A percentile compares a stretch with the other conserved stretches of the same genome.
Evolutionary conservation across 495 filamentous ascomycete genomes (phyloP).

Genomic region (Daldinia grandis): DNA sequence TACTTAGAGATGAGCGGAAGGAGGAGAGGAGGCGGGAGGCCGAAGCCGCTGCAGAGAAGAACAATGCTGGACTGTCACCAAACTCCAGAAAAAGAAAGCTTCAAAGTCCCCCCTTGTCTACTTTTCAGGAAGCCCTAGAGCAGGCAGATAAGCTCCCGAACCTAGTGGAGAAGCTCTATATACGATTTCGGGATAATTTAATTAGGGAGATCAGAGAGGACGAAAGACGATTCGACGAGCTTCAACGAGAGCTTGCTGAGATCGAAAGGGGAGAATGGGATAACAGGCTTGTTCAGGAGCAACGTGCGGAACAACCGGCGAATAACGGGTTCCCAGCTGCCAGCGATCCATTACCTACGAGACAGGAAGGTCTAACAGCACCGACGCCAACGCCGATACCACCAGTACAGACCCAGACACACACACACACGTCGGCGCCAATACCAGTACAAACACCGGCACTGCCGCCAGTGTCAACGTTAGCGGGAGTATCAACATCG

Average conservation of each 20-base stretch:
- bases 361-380: conserved; percentile 23
- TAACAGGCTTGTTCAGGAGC: conserved; percentile 40
- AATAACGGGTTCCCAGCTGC: conserved; percentile 34
- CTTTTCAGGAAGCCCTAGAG: conserved; percentile 69
- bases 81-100: conserved; percentile 79
- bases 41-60: conserved; percentile 48
- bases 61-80: conserved; percentile 48
- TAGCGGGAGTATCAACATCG: conserved; percentile 41
- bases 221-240: conserved; percentile 70
- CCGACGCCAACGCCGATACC: conserved; percentile 27
- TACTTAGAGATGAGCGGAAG: conserved; percentile 70
- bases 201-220: conserved; percentile 75
- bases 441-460: conserved; percentile 31
- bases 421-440: conserved; percentile 30
- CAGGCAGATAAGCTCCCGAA: conserved; percentile 72
- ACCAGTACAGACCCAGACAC: conserved; percentile 27
- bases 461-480: conserved; percentile 52
- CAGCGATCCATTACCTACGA: conserved; percentile 25
- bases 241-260: conserved; percentile 72
- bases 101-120: conserved; percentile 67
- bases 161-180: conserved; percentile 76
- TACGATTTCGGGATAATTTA: conserved; percentile 72
- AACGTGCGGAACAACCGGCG: conserved; percentile 20
- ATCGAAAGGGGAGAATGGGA: conserved; percentile 63
- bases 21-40: conserved; percentile 57